Base-by-base conservation (phyloP, 495 filamentous ascomycete species). In the Amniculicola lignicola region DNA sequence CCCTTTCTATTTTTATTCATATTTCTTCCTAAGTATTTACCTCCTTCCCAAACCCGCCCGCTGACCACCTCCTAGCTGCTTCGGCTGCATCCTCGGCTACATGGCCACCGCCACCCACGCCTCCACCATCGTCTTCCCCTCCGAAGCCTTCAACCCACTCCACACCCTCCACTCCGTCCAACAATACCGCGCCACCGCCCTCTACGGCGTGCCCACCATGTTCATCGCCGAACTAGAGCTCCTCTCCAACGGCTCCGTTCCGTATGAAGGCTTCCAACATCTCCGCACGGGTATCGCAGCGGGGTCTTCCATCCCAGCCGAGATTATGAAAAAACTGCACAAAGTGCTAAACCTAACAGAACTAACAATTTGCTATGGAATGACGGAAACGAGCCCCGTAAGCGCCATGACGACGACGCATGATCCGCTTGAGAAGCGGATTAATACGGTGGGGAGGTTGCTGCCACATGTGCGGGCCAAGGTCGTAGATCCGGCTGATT, bases 381-480 rank as follows among this genome's bases (percentile, higher is more conserved):
- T 98, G 93, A 98, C 93, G 12, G 93, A 98, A 71, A 98, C 93
- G 0, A 85, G 81, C 41, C 93, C 93, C n/a, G 90, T 95, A 0
- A 87, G 82, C 35, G 82, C 81, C 39, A 96, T 96, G 92, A 98
- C 92, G 0, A 79, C 86, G 0, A 92, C 87, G 0, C 72, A 82
- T 33, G 93, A 96, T 65, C 85, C 90, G 1, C 73, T 92, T 4
- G 79, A 79, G n/a, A 88, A 89, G 65, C 75, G 93, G 7, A 83
- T 92, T 27, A 75, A 82, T 35, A 86, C 78, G 12, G 89, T 96
- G 0, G 93, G 93, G 0, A 71, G 77, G 25, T 74, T 85, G 0
- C 80, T 96, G 71, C 90, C 91, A 16, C 89, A 98, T 64, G 84
- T 87, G 1, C 75, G 81, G 68, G 86, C 88, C n/a, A 96, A 95